Evolutionary conservation across 345 rosid genomes (phyloP), one percentile per base, ranked within the genome.

Genomic region (Acer saccharum): DNA sequence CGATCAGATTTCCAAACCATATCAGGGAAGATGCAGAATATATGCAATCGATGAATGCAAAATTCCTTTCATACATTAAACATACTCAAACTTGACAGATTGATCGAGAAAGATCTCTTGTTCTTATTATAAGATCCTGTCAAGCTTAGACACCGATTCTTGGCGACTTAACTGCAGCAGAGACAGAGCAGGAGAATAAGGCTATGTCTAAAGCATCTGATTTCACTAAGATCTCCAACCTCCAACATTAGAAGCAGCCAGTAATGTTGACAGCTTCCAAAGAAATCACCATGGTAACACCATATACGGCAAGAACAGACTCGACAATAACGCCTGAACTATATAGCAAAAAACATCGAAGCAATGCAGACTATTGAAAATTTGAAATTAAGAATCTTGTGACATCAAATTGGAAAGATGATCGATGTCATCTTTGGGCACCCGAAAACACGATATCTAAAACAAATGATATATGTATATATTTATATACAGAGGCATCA

Each of bases 401-500:
- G 12, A 27, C 64, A 65, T 72, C 61, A 27, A 32, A 16, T 27
- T 48, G 63, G 23, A 58, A 66, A 67, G 50, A 67, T 4, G 9
- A 68, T 39, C 10, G 48, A 7, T 32, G 68, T 77, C 58, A 32
- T 44, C 5, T 57, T 79, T 61, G 1, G 44, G 39, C n/a, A 61
- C 77, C 55, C 10, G 65, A 75, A 81, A 55, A 57, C 71, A 57
- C 61, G 76, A 62, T 77, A 65, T 75, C 79, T 72, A 63, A 65
- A 69, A 43, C 82, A 71, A 57, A 76, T 63, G 57, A 11, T 12
- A 52, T 52, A 52, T 0, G 21, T 55, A n/a, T 55, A 74, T 63
- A 20, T 78, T 55, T 79, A 77, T 73, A 79, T 81, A 81, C 85
- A 79, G 8, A 68, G 32, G 73, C 69, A 72, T 73, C 2, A 61